A percentile compares a stretch with the other conserved stretches of the same genome.
Conservation (phyloP, 1,284 basidiomycete genomes). For the Volvariella volvacea region DNA sequence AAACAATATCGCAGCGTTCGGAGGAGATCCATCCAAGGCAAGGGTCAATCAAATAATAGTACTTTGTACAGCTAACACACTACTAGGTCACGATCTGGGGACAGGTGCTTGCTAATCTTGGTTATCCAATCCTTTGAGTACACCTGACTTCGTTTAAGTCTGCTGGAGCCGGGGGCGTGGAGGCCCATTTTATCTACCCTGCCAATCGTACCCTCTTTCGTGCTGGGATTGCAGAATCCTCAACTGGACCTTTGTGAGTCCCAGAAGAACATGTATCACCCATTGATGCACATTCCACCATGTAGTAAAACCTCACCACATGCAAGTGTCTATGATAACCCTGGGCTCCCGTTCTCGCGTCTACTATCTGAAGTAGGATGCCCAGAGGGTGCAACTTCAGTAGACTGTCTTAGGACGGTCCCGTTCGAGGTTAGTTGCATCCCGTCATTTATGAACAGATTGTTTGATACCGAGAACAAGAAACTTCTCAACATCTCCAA, state of each 20-base stretch:
- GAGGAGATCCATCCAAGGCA: slow-evolving; percentile 56
- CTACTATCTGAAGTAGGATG: slow-evolving; percentile 43
- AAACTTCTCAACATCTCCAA: slow-evolving; percentile 41
- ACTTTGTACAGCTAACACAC: neutral
- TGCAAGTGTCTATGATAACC: slow-evolving; percentile 44
- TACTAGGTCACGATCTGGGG: slow-evolving; percentile 55
- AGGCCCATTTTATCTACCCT: slow-evolving; percentile 43
- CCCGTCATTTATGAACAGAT: neutral
- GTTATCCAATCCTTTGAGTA: neutral
- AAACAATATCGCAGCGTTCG: slow-evolving; percentile 55
- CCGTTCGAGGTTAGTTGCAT: slow-evolving; percentile 35
- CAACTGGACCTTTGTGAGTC: slow-evolving; percentile 49
- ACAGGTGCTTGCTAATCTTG: slow-evolving; percentile 28
- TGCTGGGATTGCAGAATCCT: slow-evolving; percentile 47
- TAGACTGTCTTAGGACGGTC: slow-evolving; percentile 40
- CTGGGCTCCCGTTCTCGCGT: slow-evolving; percentile 46
- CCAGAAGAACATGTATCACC: neutral
- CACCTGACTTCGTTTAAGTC: slow-evolving; percentile 27
- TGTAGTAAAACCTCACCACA: slow-evolving; percentile 48
- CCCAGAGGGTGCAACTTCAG: slow-evolving; percentile 28
- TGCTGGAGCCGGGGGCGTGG: slow-evolving; percentile 50
- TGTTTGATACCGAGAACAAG: slow-evolving; percentile 19
- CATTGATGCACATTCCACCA: neutral
- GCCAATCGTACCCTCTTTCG: slow-evolving; percentile 36
- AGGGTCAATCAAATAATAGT: slow-evolving; percentile 1